phyloP scores from a whole-genome alignment of 2,329 filamentous ascomycete species.

The Colletotrichum tropicale region DNA sequence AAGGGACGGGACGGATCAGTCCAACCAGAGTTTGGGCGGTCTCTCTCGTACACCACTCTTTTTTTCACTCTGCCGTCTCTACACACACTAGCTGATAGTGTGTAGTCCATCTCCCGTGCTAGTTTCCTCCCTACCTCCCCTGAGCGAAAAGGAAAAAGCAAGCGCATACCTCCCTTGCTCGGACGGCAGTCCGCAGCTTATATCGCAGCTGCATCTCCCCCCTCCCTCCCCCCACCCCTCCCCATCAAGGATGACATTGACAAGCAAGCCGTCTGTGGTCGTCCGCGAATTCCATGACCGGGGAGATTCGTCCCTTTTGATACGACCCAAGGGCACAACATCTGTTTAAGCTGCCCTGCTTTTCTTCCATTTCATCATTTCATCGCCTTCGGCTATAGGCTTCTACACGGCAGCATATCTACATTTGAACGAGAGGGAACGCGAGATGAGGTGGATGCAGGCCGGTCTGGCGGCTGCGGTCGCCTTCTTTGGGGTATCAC shows the following conservation, averaged over 20 bases:
- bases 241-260: neutral
- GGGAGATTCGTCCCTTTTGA: neutral
- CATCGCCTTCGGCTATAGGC: neutral
- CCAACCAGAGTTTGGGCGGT: neutral
- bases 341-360: neutral
- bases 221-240: neutral
- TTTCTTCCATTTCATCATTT: neutral
- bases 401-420: neutral
- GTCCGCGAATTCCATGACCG: neutral
- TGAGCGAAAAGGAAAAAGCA: neutral
- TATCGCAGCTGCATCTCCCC: neutral
- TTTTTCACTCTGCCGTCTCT: neutral
- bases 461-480: constrained; percentile 15
- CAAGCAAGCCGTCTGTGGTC: neutral
- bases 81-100: neutral
- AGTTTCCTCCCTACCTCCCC: neutral
- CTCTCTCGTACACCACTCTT: neutral
- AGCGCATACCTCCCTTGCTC: neutral
- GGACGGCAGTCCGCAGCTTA: neutral
- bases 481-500: constrained; percentile 11
- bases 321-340: neutral
- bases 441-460: constrained; percentile 16
- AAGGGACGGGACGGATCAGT: neutral
- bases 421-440: neutral
- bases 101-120: neutral